Base-by-base conservation (phyloP, 495 filamentous ascomycete species). In the Oidiodendron maius region DNA sequence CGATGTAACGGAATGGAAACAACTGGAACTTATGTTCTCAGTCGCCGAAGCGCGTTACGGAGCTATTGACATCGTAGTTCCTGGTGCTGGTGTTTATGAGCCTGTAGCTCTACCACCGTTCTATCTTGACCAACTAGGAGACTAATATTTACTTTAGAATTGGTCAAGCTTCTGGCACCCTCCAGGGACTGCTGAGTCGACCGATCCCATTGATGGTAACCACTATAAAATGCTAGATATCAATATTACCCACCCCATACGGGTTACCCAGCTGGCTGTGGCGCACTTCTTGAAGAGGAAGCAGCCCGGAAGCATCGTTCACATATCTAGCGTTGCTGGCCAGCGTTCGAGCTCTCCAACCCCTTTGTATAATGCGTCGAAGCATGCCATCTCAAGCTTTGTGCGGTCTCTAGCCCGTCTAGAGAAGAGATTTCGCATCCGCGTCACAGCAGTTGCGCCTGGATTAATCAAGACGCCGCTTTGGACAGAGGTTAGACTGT, bases 191-290 rank as follows among this genome's bases (percentile, higher is more conserved):
- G 37, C 67, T 0, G 53, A 60, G 9, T 79, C 77, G 36, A 72
- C 68, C 46, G 81, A 84, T 57, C 24, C 63, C 2, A 15, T 32
- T 1, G 50, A 62, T 20, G 56, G 68, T 1, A 69, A 70, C 39
- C 65, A 70, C 44, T 86, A 84, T 58, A 72, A 73, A 16, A 40
- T 68, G 52, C 32, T 87, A 24, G 81, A 85, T 56, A 84, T 87
- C 68, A 85, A 84, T 61, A 35, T 87, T 51, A 83, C 77, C 3
- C 83, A 87, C 60, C 83, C 83, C 0, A 84, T 86, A 58, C 80
- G 83, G 44, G 68, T 70, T 8, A 82, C 80, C 4, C 83, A 87
- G 49, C 67, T 85, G 11, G 81, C 82, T 4, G 78, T 86, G 39
- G 64, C 76, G 4, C 68, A 78, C 51, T 84, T 82, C 66, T 36